phyloP scores from a whole-genome alignment of 2,329 filamentous ascomycete genomes.

The Thelonectria olida region DNA sequence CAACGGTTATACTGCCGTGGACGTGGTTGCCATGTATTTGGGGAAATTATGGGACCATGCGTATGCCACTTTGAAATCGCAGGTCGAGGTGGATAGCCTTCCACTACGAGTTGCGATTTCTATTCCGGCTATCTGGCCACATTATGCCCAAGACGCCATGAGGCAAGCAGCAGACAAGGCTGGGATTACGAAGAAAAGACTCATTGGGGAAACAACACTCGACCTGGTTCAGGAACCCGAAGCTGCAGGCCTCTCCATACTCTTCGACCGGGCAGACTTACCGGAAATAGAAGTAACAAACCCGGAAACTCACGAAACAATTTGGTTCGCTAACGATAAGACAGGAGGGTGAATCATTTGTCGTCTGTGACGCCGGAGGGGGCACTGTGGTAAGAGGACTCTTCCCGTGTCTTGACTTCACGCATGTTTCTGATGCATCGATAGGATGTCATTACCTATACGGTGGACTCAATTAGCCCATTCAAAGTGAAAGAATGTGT shows the following conservation, averaged over 20 bases:
- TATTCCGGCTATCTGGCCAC: slow-evolving; percentile 16
- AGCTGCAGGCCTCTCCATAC: slow-evolving; percentile 9
- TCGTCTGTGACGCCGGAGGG: slow-evolving; percentile 18
- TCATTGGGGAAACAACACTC: slow-evolving; percentile 10
- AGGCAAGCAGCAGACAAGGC: slow-evolving; percentile 11
- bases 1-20: not conserved
- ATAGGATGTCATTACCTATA: slow-evolving; percentile 18
- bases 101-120: slow-evolving; percentile 18
- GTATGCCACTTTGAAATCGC: not conserved
- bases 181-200: not conserved
- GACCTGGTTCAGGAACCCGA: slow-evolving; percentile 17
- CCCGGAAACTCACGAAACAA: too few relatives aligned
- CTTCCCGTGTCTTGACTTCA: not conserved
- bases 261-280: slow-evolving; percentile 1
- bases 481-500: slow-evolving; percentile 11
- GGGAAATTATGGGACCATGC: slow-evolving; percentile 18
- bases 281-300: slow-evolving; percentile 5
- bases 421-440: not conserved
- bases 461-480: not conserved
- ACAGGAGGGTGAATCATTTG: slow-evolving; percentile 11
- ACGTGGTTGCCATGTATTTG: slow-evolving; percentile 12
- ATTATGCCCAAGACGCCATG: slow-evolving; percentile 10
- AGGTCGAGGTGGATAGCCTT: slow-evolving; percentile 8
- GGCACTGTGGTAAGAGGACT: slow-evolving; percentile 3
- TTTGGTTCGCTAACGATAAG: not conserved